Evolutionary conservation across 164 flowering plant genomes (phyloP).

Genomic region (Aristolochia californica): DNA sequence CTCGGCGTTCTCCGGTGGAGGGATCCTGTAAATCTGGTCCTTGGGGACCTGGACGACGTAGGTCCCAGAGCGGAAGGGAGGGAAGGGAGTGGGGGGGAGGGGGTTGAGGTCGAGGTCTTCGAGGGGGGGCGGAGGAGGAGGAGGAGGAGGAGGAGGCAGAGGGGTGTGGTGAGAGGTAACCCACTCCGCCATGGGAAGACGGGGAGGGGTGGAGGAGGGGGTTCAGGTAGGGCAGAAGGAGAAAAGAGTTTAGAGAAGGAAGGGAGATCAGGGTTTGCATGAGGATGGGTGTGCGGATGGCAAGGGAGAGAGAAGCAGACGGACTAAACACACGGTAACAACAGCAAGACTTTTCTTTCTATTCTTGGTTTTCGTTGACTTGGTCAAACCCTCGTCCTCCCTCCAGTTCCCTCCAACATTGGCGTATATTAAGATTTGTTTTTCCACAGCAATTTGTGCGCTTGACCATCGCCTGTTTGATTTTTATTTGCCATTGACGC

Average conservation of each 20-base stretch:
- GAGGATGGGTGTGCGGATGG: too few relatives aligned
- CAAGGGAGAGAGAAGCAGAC: conserved; percentile 8
- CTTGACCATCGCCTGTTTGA: too few relatives aligned
- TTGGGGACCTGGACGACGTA: conserved; percentile 59
- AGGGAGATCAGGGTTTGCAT: conserved; percentile 2
- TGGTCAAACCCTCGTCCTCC: too few relatives aligned
- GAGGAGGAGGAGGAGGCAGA: not conserved
- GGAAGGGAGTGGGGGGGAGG: not conserved
- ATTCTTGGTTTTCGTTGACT: too few relatives aligned
- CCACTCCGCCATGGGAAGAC: conserved; percentile 58
- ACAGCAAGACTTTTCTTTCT: too few relatives aligned
- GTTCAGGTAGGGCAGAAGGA: not conserved
- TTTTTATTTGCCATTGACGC: too few relatives aligned
- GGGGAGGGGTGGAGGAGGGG: conserved; percentile 17
- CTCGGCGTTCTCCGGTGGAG: conserved; percentile 56
- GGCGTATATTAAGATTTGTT: too few relatives aligned
- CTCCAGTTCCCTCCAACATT: too few relatives aligned
- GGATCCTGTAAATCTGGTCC: conserved; percentile 62
- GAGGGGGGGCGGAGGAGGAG: conserved; percentile 9
- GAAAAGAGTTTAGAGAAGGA: not conserved
- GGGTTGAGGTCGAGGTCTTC: not conserved
- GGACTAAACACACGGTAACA: too few relatives aligned
- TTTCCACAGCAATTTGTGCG: too few relatives aligned
- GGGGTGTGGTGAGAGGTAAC: conserved; percentile 12
- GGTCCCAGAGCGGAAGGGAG: conserved; percentile 17